Percentiles rank a stretch among this genome's conserved stretches.
These are phyloP conservation scores for Nelumbo lutea DNA, from an alignment of 164 flowering plant genomes.

Conservation along the genomic window DNA sequence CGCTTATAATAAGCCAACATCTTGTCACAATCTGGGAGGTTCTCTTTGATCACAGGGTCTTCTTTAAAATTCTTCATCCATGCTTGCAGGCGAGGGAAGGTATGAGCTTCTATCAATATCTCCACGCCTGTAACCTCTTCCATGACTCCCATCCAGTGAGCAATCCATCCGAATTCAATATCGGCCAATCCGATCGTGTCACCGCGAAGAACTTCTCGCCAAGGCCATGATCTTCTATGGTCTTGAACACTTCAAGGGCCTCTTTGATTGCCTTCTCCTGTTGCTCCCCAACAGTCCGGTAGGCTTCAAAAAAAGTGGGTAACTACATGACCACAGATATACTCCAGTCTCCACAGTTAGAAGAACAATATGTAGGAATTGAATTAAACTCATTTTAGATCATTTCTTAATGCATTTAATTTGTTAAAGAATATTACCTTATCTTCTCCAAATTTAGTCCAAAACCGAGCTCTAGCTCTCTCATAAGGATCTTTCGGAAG, in stretches of 20 bases:
- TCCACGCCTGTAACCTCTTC: background rate
- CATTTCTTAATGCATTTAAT: too few species aligned
- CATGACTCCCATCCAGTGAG: background rate
- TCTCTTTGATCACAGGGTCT: slow-evolving; percentile 7
- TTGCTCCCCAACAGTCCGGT: background rate
- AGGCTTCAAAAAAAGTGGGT: background rate
- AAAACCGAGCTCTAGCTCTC: too few species aligned
- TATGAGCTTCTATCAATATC: slow-evolving; percentile 1
- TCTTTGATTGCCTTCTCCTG: background rate
- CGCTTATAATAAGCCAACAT: background rate
- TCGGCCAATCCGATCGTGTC: too few species aligned
- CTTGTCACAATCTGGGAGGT: slow-evolving; percentile 3
- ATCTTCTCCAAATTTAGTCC: too few species aligned
- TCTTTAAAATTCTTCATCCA: slow-evolving; percentile 12
- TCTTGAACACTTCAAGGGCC: background rate
- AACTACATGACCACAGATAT: background rate
- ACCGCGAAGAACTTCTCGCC: background rate
- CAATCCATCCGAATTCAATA: background rate
- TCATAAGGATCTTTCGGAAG: too few species aligned
- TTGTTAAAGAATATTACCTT: too few species aligned
- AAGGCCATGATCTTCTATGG: background rate
- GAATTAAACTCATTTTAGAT: too few species aligned
- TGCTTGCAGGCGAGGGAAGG: slow-evolving; percentile 11
- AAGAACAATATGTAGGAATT: too few species aligned
- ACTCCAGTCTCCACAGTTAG: too few species aligned